A percentile compares a stretch with the other conserved stretches of the same genome.
These are phyloP conservation scores for Colletotrichum chrysophilum DNA, from an alignment of 2,329 filamentous ascomycete species.

Conservation along the genomic window DNA sequence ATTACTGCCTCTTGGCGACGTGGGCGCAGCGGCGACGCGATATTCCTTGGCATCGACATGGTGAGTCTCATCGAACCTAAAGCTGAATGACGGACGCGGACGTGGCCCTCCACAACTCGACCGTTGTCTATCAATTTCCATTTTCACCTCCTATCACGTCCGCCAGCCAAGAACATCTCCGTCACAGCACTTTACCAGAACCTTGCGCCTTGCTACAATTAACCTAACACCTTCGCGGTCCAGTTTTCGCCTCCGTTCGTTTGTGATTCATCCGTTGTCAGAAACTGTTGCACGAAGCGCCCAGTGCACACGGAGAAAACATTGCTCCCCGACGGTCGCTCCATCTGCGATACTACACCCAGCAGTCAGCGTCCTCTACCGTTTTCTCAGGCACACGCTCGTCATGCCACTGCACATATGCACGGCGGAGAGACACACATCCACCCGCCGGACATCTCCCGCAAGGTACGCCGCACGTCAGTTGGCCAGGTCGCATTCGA, in stretches of 20 bases:
- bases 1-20: constrained; percentile 3
- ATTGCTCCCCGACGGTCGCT: neutral
- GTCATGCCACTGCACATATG: neutral
- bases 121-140: neutral
- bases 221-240: neutral
- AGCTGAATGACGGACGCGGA: constrained; percentile 5
- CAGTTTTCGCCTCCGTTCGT: constrained; percentile 1
- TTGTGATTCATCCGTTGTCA: constrained; percentile 13
- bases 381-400: neutral
- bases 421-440: neutral
- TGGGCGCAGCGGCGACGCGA: constrained; percentile 6
- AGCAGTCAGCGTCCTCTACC: neutral
- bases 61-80: neutral
- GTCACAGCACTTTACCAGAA: neutral
- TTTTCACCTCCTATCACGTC: neutral
- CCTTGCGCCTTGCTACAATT: neutral
- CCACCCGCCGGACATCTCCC: neutral
- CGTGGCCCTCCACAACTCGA: neutral
- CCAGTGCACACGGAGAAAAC: neutral
- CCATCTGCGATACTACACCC: neutral
- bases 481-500: neutral
- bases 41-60: neutral
- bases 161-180: neutral
- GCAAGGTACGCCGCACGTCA: neutral
- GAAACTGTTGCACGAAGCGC: constrained; percentile 1